Conservation (phyloP, 768 basidiomycete species). For the Boletus tylopilopsis region DNA sequence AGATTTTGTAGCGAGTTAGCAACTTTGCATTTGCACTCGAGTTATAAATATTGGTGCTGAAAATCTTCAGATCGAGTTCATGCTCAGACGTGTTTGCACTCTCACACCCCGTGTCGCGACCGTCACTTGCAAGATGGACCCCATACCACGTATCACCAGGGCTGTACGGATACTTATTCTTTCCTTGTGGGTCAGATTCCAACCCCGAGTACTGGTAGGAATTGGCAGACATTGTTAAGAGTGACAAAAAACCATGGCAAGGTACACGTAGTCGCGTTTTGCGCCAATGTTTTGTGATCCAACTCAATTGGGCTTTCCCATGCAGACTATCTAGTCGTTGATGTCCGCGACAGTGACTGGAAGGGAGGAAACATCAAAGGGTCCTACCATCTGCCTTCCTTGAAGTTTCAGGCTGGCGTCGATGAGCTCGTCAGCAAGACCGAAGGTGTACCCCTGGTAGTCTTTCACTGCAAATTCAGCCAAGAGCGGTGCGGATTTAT, state of each 20-base stretch:
- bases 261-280: constrained; percentile 13
- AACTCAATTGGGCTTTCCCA: not conserved
- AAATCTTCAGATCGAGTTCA: not conserved
- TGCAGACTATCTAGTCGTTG: constrained; percentile 68
- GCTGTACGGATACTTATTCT: constrained; percentile 14
- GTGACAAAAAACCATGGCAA: constrained; percentile 51
- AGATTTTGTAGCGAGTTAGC: constrained; percentile 8
- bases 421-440: constrained; percentile 56
- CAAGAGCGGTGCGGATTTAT: constrained; percentile 59
- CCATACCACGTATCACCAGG: constrained; percentile 19
- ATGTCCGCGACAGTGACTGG: constrained; percentile 84
- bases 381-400: constrained; percentile 59
- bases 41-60: not conserved
- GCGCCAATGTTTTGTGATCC: not conserved
- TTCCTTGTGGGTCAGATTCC: constrained; percentile 4
- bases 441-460: constrained; percentile 56
- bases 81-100: constrained; percentile 6
- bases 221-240: constrained; percentile 66
- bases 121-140: constrained; percentile 13
- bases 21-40: constrained; percentile 3
- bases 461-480: constrained; percentile 79
- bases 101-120: constrained; percentile 2
- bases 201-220: constrained; percentile 44
- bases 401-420: constrained; percentile 52
- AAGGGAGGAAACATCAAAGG: constrained; percentile 75